A percentile compares a stretch with the other conserved stretches of the same genome.
Evolutionary conservation across 306 rosid genomes (phyloP).

Genomic region (Begonia loranthoides): DNA sequence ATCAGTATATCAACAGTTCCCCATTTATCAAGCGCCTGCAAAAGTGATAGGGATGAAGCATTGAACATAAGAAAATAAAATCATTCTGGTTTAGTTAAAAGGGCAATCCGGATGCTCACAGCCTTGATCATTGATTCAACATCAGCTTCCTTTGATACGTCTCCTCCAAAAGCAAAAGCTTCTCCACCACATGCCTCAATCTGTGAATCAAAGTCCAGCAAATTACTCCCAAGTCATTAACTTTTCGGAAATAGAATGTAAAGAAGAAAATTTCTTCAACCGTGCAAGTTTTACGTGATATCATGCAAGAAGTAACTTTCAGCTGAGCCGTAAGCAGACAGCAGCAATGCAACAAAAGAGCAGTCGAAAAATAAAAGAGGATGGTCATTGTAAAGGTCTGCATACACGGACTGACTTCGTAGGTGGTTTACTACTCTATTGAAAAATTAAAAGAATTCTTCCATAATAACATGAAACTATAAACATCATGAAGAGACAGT

Average conservation of each 20-base stretch:
- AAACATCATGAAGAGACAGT: background rate
- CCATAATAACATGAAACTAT: background rate
- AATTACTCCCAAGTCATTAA: slow-evolving; percentile 2
- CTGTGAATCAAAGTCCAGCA: slow-evolving; percentile 26
- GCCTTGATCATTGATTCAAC: slow-evolving; percentile 84
- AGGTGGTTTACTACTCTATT: background rate
- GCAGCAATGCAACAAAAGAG: too few species aligned
- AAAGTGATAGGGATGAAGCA: slow-evolving; percentile 22
- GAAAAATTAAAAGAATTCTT: too few species aligned
- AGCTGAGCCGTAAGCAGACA: too few species aligned
- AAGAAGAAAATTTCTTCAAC: background rate
- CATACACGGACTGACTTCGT: background rate
- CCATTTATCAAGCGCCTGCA: slow-evolving; percentile 88
- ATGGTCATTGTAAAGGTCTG: background rate
- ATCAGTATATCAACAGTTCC: slow-evolving; percentile 87
- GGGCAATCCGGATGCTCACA: slow-evolving; percentile 23
- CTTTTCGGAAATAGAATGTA: background rate
- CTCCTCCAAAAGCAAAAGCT: slow-evolving; percentile 79
- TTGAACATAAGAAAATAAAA: slow-evolving; percentile 13
- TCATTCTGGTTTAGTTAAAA: slow-evolving; percentile 11
- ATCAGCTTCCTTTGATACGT: slow-evolving; percentile 78
- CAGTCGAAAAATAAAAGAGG: too few species aligned
- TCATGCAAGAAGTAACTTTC: too few species aligned
- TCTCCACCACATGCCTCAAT: slow-evolving; percentile 79
- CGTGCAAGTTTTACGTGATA: background rate